Evolutionary conservation across 257 asterid genomes (phyloP), one percentile per base, ranked within the genome.

Genomic region (Dorcoceras hygrometricum): DNA sequence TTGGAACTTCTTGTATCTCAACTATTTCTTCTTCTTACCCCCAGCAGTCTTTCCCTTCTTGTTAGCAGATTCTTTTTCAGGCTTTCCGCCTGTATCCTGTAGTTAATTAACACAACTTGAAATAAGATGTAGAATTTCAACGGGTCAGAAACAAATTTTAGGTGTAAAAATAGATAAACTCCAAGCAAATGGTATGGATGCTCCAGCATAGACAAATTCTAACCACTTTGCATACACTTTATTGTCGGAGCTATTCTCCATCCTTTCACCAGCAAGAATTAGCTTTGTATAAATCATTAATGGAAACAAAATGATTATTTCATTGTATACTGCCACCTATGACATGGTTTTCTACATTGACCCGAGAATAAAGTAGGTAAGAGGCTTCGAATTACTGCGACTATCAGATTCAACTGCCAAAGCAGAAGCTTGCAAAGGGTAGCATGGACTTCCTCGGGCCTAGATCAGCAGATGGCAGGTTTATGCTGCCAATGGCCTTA

Each of bases 11-110:
- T 36, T 8, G 18, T 39, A 12, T 34, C 14, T 39, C 50, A 12
- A 60, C 77, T 78, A 85, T 73, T 84, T 84, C 91, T 87, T 92
- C 84, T 81, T 92, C 87, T 69, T 83, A 26, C 81, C 85, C 23
- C 74, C 70, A 9, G 80, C 83, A 61, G 77, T 75, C 85, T 93
- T 93, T 10, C 78, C 23, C 82, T 89, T 89, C 73, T 89, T 93
- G 85, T 80, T 88, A 60, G 78, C 79, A 25, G 80, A 61, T 80
- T 84, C 92, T 82, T 92, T 89, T 48, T 73, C 87, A 54, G 66
- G 55, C 62, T 81, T 85, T 63, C 73, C 88, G 7, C 80, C 54
- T 31, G 90, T 69, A 65, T 87, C 97, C 98, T 92, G 91, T 31
- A 62, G 71, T 61, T 60, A 55, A 61, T 75, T 62, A 73, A 46